These are phyloP conservation scores for Codiaeum variegatum DNA, from an alignment of 441 rosid genomes.

Conservation along the genomic window DNA sequence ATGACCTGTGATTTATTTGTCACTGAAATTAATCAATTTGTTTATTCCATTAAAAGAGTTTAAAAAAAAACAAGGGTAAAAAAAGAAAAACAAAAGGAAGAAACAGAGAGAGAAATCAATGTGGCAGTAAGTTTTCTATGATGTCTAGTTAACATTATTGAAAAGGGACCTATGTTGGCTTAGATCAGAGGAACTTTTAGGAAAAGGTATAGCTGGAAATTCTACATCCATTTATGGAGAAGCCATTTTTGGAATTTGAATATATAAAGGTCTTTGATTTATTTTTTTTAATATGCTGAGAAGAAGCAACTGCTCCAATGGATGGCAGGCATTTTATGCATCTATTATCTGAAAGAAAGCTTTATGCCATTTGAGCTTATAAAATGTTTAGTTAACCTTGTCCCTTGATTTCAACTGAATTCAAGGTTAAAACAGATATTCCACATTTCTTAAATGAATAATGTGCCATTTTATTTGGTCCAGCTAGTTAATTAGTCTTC, in stretches of 20 bases:
- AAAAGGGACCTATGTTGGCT: not conserved
- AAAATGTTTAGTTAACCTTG: not conserved
- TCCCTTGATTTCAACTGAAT: slow-evolving; percentile 3
- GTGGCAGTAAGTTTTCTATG: not conserved
- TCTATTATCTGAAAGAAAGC: not conserved
- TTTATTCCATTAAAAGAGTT: not conserved
- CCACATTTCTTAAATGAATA: not conserved
- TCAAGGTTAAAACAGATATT: not conserved
- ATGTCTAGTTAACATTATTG: not conserved
- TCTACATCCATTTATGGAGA: not conserved
- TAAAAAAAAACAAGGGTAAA: too few relatives aligned
- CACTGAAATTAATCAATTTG: not conserved
- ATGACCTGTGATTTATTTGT: not conserved
- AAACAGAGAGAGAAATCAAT: not conserved
- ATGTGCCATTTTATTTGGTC: not conserved
- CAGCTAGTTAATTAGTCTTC: not conserved
- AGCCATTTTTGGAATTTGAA: not conserved
- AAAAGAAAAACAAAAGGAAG: not conserved
- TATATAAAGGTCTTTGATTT: not conserved
- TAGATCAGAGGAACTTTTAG: not conserved
- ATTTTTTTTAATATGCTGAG: not conserved
- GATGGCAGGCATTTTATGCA: not conserved
- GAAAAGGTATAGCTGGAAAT: not conserved
- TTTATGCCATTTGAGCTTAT: not conserved
- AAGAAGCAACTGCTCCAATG: not conserved